A percentile compares a stretch with the other conserved stretches of the same genome.
phyloP scores from a whole-genome alignment of 2,329 filamentous ascomycete genomes.

The Ophiostoma sp. region DNA sequence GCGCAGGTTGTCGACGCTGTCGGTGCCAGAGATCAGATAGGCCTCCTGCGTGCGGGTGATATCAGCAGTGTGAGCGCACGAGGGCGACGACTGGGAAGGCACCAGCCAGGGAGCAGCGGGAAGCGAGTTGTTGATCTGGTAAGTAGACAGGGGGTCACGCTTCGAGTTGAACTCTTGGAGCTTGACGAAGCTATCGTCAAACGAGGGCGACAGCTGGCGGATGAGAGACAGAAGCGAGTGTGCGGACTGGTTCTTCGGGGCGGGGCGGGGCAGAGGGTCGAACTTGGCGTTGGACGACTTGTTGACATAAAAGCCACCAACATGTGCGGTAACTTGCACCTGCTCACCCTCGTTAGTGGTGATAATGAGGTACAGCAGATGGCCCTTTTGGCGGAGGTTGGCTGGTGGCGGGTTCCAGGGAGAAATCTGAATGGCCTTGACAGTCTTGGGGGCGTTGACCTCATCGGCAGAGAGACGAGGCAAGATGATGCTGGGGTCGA shows the following conservation, averaged over 20 bases:
- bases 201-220: slow-evolving; percentile 73
- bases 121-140: slow-evolving; percentile 92
- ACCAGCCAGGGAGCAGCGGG: slow-evolving; percentile 91
- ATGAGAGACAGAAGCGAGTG: slow-evolving; percentile 85
- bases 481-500: slow-evolving; percentile 64
- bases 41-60: slow-evolving; percentile 87
- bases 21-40: slow-evolving; percentile 80
- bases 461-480: slow-evolving; percentile 53
- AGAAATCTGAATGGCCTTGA: slow-evolving; percentile 83
- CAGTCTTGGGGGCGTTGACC: slow-evolving; percentile 68
- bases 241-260: slow-evolving; percentile 70
- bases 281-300: slow-evolving; percentile 94
- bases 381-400: slow-evolving; percentile 82
- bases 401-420: slow-evolving; percentile 96
- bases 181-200: slow-evolving; percentile 66
- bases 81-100: slow-evolving; percentile 57
- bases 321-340: slow-evolving; percentile 85
- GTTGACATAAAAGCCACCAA: slow-evolving; percentile 95
- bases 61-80: slow-evolving; percentile 71
- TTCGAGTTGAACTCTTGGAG: slow-evolving; percentile 80
- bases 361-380: slow-evolving; percentile 82
- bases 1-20: slow-evolving; percentile 87
- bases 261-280: slow-evolving; percentile 74
- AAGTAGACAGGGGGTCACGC: slow-evolving; percentile 83
- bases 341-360: slow-evolving; percentile 94